Base-by-base conservation (phyloP, 2,329 filamentous ascomycete species). In the Cephalotrichum gorgonifer region DNA sequence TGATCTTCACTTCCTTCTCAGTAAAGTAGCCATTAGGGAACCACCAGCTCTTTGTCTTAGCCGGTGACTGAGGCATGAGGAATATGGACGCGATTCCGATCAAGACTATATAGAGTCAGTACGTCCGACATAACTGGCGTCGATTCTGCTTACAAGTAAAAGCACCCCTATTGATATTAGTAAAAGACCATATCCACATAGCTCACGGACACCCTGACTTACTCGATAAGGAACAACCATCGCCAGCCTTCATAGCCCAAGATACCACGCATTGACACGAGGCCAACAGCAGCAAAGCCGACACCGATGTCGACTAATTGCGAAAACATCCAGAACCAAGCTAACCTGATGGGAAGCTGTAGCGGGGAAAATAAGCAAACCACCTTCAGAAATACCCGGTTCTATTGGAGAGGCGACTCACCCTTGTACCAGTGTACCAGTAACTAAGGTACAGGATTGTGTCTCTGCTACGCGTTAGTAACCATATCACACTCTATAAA, bases 381-480 rank as follows among this genome's bases (percentile, higher is more conserved):
- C n/a, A n/a, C n/a, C n/a, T n/a, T 33, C 15, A 46, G 11, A 7
- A 9, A 4, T 35, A n/a, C 30, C 28, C 22, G 17, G 8, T 17
- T 3, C 11, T 9, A 30, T 33, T 3, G 23, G 7, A 9, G n/a
- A 28, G 3, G 12, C 4, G 1, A 47, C 59, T 53, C 33, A 64
- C 62, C 75, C 51, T 71, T 54, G 42, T 73, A 2, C 78, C 75
- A 11, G 76, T 86, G 63, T 86, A 88, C 64, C 81, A 88, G 60
- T 87, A 87, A 26, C 74, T 79, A 2, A 86, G 68, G 58, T 85
- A 86, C 1, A 82, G 64, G 47, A 83, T 76, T 35, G 58, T 61
- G 53, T 64, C 58, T 11, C 60, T 62, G 14, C 33, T 4, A 12
- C 15, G 8, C 8, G n/a, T 45, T 33, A 45, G 28, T 26, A 17